A percentile compares a stretch with the other conserved stretches of the same genome.
These are phyloP conservation scores for Polygonum aviculare DNA, from an alignment of 148 eudicot genomes.

Conservation along the genomic window DNA sequence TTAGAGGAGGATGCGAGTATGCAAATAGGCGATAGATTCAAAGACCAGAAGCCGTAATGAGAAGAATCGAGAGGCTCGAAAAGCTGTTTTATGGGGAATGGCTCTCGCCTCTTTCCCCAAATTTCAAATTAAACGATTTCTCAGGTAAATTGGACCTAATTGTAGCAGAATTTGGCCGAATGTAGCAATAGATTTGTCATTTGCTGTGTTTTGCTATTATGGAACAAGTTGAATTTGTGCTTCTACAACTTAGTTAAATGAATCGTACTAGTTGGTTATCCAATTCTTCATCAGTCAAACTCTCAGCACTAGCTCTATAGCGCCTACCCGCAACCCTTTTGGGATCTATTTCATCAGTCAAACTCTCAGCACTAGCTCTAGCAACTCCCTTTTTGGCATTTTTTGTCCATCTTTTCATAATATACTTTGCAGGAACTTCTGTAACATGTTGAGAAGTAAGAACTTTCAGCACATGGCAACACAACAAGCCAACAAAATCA, in stretches of 20 bases:
- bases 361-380: neutral
- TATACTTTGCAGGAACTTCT: neutral
- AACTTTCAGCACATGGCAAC: neutral
- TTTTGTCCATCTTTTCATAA: neutral
- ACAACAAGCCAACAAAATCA: no score
- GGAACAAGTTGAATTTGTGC: no score
- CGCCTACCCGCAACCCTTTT: neutral
- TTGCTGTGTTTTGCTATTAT: no score
- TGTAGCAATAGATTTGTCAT: no score
- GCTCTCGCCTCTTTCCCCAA: constrained; percentile 58
- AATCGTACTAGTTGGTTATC: no score
- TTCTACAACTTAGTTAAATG: no score
- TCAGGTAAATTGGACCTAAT: constrained; percentile 28
- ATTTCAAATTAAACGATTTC: constrained; percentile 67
- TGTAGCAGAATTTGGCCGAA: no score
- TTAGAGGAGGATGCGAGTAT: neutral
- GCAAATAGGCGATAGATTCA: constrained; percentile 7
- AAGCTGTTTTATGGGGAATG: constrained; percentile 61
- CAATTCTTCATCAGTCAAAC: no score
- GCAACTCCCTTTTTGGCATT: neutral
- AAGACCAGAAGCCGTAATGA: constrained; percentile 54
- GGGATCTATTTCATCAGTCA: neutral
- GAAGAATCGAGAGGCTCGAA: constrained; percentile 68
- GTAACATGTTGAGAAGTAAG: neutral
- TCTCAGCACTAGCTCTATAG: no score